Conservation (phyloP, 108 stramenopile species). For the Skeletonema menzelii region DNA sequence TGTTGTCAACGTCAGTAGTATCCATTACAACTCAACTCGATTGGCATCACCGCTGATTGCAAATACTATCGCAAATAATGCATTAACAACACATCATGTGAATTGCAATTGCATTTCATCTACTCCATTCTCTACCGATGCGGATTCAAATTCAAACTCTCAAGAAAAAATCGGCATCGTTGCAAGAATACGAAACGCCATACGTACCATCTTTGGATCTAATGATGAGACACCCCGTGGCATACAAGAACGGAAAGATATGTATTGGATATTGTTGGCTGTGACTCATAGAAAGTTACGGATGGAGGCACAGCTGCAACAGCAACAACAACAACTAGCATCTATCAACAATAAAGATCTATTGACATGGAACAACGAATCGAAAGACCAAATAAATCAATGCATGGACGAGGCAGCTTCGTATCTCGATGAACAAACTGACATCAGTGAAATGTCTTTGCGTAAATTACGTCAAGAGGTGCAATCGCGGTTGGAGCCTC, state of each 20-base stretch:
- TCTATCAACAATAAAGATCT: background rate
- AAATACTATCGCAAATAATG: background rate
- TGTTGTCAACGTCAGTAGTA: background rate
- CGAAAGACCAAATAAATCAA: slow-evolving; percentile 27
- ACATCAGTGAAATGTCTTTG: slow-evolving; percentile 56
- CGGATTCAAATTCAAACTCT: background rate
- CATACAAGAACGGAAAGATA: slow-evolving; percentile 71
- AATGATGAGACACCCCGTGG: slow-evolving; percentile 53
- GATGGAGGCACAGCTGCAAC: slow-evolving; percentile 11
- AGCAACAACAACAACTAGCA: background rate
- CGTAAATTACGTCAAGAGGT: slow-evolving; percentile 60
- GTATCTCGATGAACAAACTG: slow-evolving; percentile 44
- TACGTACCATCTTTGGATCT: slow-evolving; percentile 30
- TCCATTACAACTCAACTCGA: background rate
- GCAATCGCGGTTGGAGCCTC: slow-evolving; percentile 56
- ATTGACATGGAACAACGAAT: slow-evolving; percentile 17
- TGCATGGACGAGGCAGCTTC: slow-evolving; percentile 52
- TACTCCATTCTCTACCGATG: slow-evolving; percentile 5
- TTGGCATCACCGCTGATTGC: background rate
- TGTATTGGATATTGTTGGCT: slow-evolving; percentile 57
- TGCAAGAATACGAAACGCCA: slow-evolving; percentile 10
- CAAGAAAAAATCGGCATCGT: background rate
- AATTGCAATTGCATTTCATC: background rate
- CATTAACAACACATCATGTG: background rate
- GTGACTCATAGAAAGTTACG: slow-evolving; percentile 42